Evolutionary conservation across 2,329 filamentous ascomycete genomes (phyloP).

Genomic region (Zymoseptoria ardabiliae): DNA sequence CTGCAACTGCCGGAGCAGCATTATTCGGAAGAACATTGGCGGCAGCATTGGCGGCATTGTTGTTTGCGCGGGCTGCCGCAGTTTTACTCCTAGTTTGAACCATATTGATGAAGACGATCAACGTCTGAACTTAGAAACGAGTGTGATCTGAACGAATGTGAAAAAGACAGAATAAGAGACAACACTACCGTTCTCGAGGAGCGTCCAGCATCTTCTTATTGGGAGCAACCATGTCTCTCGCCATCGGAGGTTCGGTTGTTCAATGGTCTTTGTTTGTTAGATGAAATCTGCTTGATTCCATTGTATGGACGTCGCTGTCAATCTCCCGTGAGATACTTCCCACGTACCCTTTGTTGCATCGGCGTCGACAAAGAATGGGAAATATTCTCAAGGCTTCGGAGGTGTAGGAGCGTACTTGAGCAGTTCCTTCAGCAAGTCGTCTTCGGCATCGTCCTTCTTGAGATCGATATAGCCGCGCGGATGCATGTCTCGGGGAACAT

Average conservation of each 20-base stretch:
- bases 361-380: neutral
- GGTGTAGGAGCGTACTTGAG: neutral
- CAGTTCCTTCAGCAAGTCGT: neutral
- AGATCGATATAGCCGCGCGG: slow-evolving; percentile 18
- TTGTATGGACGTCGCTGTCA: neutral
- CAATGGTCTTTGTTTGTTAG: neutral
- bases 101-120: neutral
- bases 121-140: neutral
- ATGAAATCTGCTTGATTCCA: neutral
- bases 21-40: neutral
- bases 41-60: neutral
- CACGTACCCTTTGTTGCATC: neutral
- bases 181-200: neutral
- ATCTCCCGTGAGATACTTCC: neutral
- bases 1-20: neutral
- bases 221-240: neutral
- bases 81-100: neutral
- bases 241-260: neutral
- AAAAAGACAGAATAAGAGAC: neutral
- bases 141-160: neutral
- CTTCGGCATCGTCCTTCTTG: slow-evolving; percentile 9
- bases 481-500: slow-evolving; percentile 13
- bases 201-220: neutral
- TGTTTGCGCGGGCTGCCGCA: neutral
- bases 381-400: neutral